phyloP scores from a whole-genome alignment of 768 basidiomycete species.

The Mycena rebaudengoi region DNA sequence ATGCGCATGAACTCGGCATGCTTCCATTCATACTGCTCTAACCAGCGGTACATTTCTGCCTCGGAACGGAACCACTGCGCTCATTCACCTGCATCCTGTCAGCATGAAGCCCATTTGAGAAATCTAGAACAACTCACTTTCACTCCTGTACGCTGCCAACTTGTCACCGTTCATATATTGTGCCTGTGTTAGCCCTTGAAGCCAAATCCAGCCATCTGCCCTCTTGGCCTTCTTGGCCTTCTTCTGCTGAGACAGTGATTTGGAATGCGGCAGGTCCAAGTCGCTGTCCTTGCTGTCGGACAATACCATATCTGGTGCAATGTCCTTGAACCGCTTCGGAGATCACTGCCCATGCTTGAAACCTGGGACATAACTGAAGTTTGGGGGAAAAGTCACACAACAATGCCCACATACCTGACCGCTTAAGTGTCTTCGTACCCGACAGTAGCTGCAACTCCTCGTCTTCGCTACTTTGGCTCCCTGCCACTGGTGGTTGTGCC shows the following conservation, averaged over 20 bases:
- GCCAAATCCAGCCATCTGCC: slow-evolving; percentile 9
- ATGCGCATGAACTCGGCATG: slow-evolving; percentile 4
- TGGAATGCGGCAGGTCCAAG: neutral
- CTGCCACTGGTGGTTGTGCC: neutral
- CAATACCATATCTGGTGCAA: neutral
- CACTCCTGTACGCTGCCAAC: no score
- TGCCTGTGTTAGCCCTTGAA: neutral
- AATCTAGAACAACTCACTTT: no score
- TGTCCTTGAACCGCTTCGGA: slow-evolving; percentile 6
- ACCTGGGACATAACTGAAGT: neutral
- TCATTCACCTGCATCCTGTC: neutral
- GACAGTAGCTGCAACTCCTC: neutral
- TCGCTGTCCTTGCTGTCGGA: neutral
- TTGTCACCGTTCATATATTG: neutral
- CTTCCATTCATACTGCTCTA: neutral
- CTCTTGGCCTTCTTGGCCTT: neutral
- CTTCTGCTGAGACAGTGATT: neutral
- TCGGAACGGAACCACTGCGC: slow-evolving; percentile 4
- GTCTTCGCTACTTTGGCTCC: neutral
- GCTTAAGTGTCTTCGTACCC: slow-evolving; percentile 5
- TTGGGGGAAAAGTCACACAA: neutral
- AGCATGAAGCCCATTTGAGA: neutral
- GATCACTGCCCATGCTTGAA: neutral
- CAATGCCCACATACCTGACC: neutral
- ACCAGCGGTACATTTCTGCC: slow-evolving; percentile 1